Evolutionary conservation across 139 green algal species (phyloP).

Genomic region (Eudorina sp.): DNA sequence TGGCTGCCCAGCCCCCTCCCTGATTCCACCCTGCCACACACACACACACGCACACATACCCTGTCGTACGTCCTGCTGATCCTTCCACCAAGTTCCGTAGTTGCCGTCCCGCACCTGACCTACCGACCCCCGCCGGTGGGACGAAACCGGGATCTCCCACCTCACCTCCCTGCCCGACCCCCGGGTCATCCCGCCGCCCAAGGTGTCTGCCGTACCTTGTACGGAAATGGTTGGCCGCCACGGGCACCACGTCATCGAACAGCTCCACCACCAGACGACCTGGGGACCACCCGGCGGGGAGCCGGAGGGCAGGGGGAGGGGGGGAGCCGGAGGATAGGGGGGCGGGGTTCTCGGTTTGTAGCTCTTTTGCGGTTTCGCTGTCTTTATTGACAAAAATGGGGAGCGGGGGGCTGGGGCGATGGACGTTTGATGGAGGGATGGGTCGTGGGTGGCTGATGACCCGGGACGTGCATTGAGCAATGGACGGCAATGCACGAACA

Average conservation of each 20-base stretch:
- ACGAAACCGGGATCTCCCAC: not conserved
- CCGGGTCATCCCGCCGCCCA: not conserved
- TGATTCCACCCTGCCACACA: not conserved
- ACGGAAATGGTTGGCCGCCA: conserved; percentile 68
- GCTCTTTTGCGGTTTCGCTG: too few relatives aligned
- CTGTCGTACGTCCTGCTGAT: not conserved
- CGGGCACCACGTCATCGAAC: conserved; percentile 76
- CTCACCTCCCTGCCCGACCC: not conserved
- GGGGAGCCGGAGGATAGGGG: not conserved
- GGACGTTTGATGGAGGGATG: too few relatives aligned
- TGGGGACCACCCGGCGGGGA: conserved; percentile 30
- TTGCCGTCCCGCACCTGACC: too few relatives aligned
- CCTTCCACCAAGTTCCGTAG: too few relatives aligned
- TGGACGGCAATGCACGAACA: too few relatives aligned
- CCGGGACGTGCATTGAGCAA: too few relatives aligned
- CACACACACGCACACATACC: not conserved
- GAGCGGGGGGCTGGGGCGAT: too few relatives aligned
- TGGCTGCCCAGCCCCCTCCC: too few relatives aligned
- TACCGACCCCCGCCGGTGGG: too few relatives aligned
- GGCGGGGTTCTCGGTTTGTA: not conserved
- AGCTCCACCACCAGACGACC: conserved; percentile 81
- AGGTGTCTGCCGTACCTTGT: conserved; percentile 65
- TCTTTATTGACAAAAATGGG: too few relatives aligned
- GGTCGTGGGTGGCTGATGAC: too few relatives aligned
- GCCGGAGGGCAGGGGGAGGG: not conserved